These are phyloP conservation scores for Aspergillus carbonarius DNA, from an alignment of 2,329 filamentous ascomycete species.

Conservation along the genomic window DNA sequence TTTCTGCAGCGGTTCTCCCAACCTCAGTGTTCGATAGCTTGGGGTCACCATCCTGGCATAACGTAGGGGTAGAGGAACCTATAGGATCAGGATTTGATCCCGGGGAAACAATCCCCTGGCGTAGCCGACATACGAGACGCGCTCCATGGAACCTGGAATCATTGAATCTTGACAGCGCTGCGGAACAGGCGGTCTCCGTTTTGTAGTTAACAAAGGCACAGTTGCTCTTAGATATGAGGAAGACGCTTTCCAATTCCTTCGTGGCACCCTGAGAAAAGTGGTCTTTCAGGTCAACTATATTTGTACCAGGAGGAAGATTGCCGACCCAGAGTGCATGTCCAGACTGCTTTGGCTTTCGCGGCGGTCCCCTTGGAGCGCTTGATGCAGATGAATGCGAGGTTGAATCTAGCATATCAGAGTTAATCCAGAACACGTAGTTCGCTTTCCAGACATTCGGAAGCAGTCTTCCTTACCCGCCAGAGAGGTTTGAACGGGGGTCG, in stretches of 20 bases:
- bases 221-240: slow-evolving; percentile 94
- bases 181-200: slow-evolving; percentile 70
- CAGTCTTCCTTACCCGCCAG: slow-evolving; percentile 20
- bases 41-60: slow-evolving; percentile 34
- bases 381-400: slow-evolving; percentile 10
- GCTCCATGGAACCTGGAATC: slow-evolving; percentile 87
- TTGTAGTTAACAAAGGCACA: slow-evolving; percentile 96
- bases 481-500: slow-evolving; percentile 13
- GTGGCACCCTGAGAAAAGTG: slow-evolving; percentile 80
- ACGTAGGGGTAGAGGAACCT: slow-evolving; percentile 52
- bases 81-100: slow-evolving; percentile 28
- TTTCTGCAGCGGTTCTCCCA: slow-evolving; percentile 6
- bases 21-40: slow-evolving; percentile 9
- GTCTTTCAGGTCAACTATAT: slow-evolving; percentile 80
- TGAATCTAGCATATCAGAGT: slow-evolving; percentile 15
- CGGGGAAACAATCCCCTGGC: slow-evolving; percentile 54
- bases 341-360: slow-evolving; percentile 65
- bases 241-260: slow-evolving; percentile 78
- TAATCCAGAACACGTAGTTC: not conserved
- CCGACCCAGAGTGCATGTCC: slow-evolving; percentile 96
- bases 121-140: slow-evolving; percentile 78
- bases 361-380: slow-evolving; percentile 58
- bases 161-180: slow-evolving; percentile 80
- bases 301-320: slow-evolving; percentile 81
- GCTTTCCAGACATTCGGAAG: not conserved